Evolutionary conservation across 106 monocot species (phyloP), one percentile per base, ranked within the genome.

Genomic region (Vanilla planifolia): DNA sequence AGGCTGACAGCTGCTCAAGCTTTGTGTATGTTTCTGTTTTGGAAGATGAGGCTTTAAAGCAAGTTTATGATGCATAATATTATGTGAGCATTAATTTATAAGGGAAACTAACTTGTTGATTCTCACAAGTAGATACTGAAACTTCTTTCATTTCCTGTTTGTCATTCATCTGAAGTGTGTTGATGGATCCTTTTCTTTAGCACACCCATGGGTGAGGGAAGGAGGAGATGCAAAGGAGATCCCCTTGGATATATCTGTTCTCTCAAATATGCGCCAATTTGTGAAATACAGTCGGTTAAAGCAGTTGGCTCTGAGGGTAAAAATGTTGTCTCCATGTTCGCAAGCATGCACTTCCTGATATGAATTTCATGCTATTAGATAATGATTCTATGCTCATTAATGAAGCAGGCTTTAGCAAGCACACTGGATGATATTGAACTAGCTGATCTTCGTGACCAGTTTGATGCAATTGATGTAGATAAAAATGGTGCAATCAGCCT

Each of bases 1-100:
- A 98, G 96, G 68, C 55, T 98, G 39, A 98, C 96, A 50, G 96
- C 96, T 60, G 81, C 91, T 72, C 96, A 98, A 63, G 96, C 96
- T 62, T 72, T 98, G 53, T 98, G 96, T 98, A 92, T 44, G 87
- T 86, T 56, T 55, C 48, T 42, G 20, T 7, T 66, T 66, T 40
- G 25, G 29, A n/a, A n/a, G n/a, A n/a, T n/a, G n/a, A n/a, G n/a
- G n/a, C n/a, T n/a, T n/a, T n/a, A n/a, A n/a, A n/a, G n/a, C n/a
- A n/a, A n/a, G n/a, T n/a, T n/a, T n/a, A n/a, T n/a, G n/a, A n/a
- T n/a, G n/a, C n/a, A n/a, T n/a, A n/a, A n/a, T n/a, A n/a, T n/a
- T n/a, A n/a, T n/a, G n/a, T n/a, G n/a, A n/a, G n/a, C n/a, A n/a
- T n/a, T n/a, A n/a, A n/a, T n/a, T n/a, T n/a, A n/a, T n/a, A n/a